Base-by-base conservation (phyloP, 768 basidiomycete genomes). In the Amanita phalloides region DNA sequence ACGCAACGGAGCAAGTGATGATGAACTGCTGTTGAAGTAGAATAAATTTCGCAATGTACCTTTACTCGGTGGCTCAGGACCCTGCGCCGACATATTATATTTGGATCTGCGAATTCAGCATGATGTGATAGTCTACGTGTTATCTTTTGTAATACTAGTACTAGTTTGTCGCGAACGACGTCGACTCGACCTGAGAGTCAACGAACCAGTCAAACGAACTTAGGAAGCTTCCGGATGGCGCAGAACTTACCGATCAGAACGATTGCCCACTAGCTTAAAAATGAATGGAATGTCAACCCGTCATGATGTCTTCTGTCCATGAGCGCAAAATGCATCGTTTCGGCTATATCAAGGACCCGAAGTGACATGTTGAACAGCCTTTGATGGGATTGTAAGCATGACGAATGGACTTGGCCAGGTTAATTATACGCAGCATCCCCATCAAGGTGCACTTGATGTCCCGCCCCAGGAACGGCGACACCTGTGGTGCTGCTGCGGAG, bases 21-120 rank as follows among this genome's bases (percentile, higher is more conserved):
- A 64, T 30, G 63, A 64, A 48, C 32, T 64, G 33, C 52, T 62
- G 45, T 52, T 64, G 39, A 46, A 55, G 14, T 46, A 45, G 44
- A 23, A 38, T 38, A 39, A 21, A 39, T 10, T 21, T 48, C 23
- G 44, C 43, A 6, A 36, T 17, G 36, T 13, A 36, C 8, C 11
- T 46, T 45, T 45, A 20, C 48, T 39, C 38, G n/a, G n/a, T 48
- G 20, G n/a, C 39, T 26, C 45, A 11, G 23, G 7, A 44, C 43
- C 23, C 20, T 9, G 10, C 17, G n/a, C 20, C 38, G 7, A 39
- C 6, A 20, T 37, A 9, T 37, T n/a, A 6, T 39, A 21, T 20
- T 39, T 14, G n/a, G 36, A 6, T 33, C 20, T 43, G 10, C 28
- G 37, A 7, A 28, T 48, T 35, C 37, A 48, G 17, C 20, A 46